Evolutionary conservation across 2,329 filamentous ascomycete species (phyloP), one percentile per base, ranked within the genome.

Genomic region (Xylariaceae sp.): DNA sequence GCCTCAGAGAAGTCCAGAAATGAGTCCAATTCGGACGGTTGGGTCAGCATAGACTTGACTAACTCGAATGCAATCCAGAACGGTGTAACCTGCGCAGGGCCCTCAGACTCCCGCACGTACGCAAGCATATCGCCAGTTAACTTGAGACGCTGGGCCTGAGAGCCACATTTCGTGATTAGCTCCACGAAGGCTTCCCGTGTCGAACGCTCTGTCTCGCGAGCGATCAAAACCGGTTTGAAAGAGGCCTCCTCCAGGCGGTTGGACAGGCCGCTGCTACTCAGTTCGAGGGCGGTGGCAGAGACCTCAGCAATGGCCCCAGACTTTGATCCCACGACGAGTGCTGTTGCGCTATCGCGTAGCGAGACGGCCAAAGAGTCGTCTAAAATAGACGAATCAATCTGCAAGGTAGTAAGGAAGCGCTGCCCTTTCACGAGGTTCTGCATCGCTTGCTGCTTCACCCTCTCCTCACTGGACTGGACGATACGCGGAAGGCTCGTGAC

Each of bases 401-500:
- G 74, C 13, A 86, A 67, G 4, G 73, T 68, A 13, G 73, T 74
- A 14, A 92, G 66, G 6, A 90, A 60, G 19, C 76, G 70, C 36
- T 87, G 80, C 0, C 85, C 81, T 33, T 81, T 83, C 11, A 83
- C 76, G n/a, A 98, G 73, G 46, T 90, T 86, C 18, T 74, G 73
- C 17, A 97, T 74, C 2, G 82, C 79, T 39, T 75, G 73, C 45
- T 79, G 73, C 59, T 94, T 94, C 18, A 74, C 69, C n/a, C 71
- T 71, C 50, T 95, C 88, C 52, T 97, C 88, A 50, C 81, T 83
- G 7, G 81, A 78, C 58, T 90, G 87, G 79, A 96, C 89, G 11
- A 87, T 64, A 12, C 88, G 76, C 4, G 90, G 83, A 13, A 98
- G 73, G 28, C 86, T 82, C 2, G 78, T 77, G 16, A 89, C 74